phyloP scores from a whole-genome alignment of 192 early-diverging fungal genomes.

The Podila minutissima region DNA sequence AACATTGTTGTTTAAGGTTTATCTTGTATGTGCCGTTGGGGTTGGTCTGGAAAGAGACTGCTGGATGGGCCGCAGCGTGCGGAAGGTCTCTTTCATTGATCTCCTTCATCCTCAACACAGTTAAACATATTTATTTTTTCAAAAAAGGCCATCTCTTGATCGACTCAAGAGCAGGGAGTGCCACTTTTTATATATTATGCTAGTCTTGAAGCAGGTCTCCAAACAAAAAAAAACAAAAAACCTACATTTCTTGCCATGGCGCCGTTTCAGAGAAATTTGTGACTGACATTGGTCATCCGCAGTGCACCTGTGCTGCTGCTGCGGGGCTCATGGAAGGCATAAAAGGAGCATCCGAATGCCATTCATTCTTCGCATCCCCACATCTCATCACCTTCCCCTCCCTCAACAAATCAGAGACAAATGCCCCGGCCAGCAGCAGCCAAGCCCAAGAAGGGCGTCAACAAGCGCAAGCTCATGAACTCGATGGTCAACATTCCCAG shows the following conservation, averaged over 20 bases:
- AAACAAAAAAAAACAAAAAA: not conserved
- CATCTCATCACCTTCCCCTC: too few species aligned
- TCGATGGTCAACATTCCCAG: slow-evolving; percentile 54
- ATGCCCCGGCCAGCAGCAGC: slow-evolving; percentile 33
- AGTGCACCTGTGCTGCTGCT: too few species aligned
- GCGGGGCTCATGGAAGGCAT: too few species aligned
- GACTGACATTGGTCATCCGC: too few species aligned
- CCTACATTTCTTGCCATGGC: too few species aligned
- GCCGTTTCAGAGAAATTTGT: too few species aligned
- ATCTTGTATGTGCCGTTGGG: not conserved
- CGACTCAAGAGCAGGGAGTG: not conserved
- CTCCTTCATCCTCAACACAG: not conserved
- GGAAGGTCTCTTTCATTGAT: not conserved
- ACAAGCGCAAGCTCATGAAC: slow-evolving; percentile 52
- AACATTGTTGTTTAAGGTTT: slow-evolving; percentile 20
- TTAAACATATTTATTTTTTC: not conserved
- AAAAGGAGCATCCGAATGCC: too few species aligned
- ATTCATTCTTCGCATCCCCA: too few species aligned
- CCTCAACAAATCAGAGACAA: too few species aligned
- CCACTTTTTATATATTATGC: not conserved
- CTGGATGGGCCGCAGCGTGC: not conserved
- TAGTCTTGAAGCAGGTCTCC: not conserved
- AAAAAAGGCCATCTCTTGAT: slow-evolving; percentile 1
- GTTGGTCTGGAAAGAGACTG: too few species aligned
- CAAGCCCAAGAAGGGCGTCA: slow-evolving; percentile 40